Evolutionary conservation across 495 filamentous ascomycete species (phyloP), one percentile per base, ranked within the genome.

Genomic region (Aspergillus conjunctus): DNA sequence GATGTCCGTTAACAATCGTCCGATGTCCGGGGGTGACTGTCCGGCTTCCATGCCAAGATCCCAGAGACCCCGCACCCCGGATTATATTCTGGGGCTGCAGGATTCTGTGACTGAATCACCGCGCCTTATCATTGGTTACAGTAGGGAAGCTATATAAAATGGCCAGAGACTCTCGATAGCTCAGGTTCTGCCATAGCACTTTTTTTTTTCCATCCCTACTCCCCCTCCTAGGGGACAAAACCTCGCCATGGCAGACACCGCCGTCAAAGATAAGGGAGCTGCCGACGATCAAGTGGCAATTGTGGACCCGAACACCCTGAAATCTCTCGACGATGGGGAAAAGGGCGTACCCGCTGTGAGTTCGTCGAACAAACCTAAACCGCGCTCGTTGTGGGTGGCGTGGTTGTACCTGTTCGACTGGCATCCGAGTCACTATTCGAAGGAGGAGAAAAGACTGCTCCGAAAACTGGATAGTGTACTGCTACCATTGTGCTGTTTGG

Each of bases 361-460:
- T 15, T 60, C 58, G 7, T 39, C 58, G 10, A 48, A 54, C 30
- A 34, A 26, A 15, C 37, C 58, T 1, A 60, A 60, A 37, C 58
- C 51, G 2, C 58, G 58, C 20, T 60, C 58, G 22, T 9, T 60
- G 39, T 60, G 58, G 58, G 50, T 60, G 11, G 62, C 62, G 21
- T 65, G 62, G 62, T 44, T 49, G 41, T 65, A 65, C 33, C 58
- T 65, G 2, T 65, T 65, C 37, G 62, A 65, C 46, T 65, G 62
- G 62, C 61, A 65, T 48, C 62, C 62, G 30, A 57, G 58, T 34
- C 62, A 65, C 20, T 65, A 65, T 18, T 65, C 62, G 21, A 51
- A 46, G 8, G 60, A 62, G 31, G 64, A 66, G 53, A 48, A 37
- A 17, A 60, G 33, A 50, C 64, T 66, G 15, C 41, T 66, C 26